Base-by-base conservation (phyloP, 495 filamentous ascomycete species). In the Xylaria curta region DNA sequence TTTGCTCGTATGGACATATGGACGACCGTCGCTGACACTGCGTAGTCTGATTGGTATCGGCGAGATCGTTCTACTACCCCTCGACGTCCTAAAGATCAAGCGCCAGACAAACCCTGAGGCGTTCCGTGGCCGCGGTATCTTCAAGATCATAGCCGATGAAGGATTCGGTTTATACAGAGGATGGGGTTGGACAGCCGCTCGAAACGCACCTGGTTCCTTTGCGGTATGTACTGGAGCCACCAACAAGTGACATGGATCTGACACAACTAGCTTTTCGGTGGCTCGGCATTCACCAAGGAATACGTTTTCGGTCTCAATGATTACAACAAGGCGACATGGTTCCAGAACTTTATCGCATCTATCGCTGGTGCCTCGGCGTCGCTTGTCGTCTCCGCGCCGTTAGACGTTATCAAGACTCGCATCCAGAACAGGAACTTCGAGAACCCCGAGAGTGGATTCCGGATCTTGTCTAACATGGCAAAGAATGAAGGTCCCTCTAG, bases 401-500 rank as follows among this genome's bases (percentile, higher is more conserved):
- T 99, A 61, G 96, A 99, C 77, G 96, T 99, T 76, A 97, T 99
- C 87, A 99, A 99, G 88, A 99, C 96, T 66, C 89, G 96, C 78
- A 98, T 99, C 79, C 96, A 99, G 86, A 99, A 98, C 85, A 89
- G 93, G 79, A 98, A 99, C 85, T 99, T 99, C 80, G 97, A 99
- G 72, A 93, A 96, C 85, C 94, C 94, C 70, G 94, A 98, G 85
- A 91, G 91, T 73, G 96, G 96, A 60, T 94, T 97, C 89, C 88
- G 88, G 72, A 98, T 99, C 77, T 81, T 86, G 94, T 88, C 89
- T 26, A 97, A 93, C 75, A 99, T 99, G 96, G 86, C 91, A 59
- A 91, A 89, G 87, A 88, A 97, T 71, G 96, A 99, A 83, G 96
- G 96, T 12, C 74, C 90, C 70, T 84, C 86, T 28, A 90, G 91